Base-by-base conservation (phyloP, 2,329 filamentous ascomycete genomes). In the Periconia macrospinosa region DNA sequence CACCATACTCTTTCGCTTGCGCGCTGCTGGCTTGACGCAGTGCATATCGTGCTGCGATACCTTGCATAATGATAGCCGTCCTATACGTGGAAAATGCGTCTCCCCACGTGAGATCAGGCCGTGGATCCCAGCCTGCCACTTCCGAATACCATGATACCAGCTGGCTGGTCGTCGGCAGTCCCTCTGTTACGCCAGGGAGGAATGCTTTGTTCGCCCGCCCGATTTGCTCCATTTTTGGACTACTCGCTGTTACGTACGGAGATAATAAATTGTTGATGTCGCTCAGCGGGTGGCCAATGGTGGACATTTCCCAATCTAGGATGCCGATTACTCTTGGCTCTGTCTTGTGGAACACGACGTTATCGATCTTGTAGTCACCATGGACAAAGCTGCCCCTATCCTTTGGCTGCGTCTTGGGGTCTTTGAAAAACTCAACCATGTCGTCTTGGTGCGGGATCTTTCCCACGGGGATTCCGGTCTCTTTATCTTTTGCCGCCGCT, bases 261-360 rank as follows among this genome's bases (percentile, higher is more conserved):
- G 66, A 64, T 17, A 87, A 73, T 17, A 97, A 80, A 75, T 97
- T 97, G 73, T 87, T 87, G 41, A 97, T 79, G 71, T 99, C 94
- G 6, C 90, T 93, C 19, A 97, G 83, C 1, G 94, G 94, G 73
- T 99, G 93, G n/a, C 94, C 94, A 50, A 97, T 87, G 0, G 94
- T 97, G 35, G 91, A 92, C 91, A 99, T 96, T 78, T 97, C 94
- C 71, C 74, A 89, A 83, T 99, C 94, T 6, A 97, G 78, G 50
- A 97, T 92, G 3, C 93, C 94, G 74, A 97, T 92, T 13, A 97
- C 92, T 49, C 87, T 81, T 6, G 92, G 86, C 72, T 93, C 89
- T 0, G 90, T 92, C 76, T 90, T 89, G 78, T 97, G 91, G 73
- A 96, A 99, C 46, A 80, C 78, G 27, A 81, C 68, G 52, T 80